Evolutionary conservation across 2,329 filamentous ascomycete genomes (phyloP), one percentile per base, ranked within the genome.

Genomic region (Ophiostoma quercus): DNA sequence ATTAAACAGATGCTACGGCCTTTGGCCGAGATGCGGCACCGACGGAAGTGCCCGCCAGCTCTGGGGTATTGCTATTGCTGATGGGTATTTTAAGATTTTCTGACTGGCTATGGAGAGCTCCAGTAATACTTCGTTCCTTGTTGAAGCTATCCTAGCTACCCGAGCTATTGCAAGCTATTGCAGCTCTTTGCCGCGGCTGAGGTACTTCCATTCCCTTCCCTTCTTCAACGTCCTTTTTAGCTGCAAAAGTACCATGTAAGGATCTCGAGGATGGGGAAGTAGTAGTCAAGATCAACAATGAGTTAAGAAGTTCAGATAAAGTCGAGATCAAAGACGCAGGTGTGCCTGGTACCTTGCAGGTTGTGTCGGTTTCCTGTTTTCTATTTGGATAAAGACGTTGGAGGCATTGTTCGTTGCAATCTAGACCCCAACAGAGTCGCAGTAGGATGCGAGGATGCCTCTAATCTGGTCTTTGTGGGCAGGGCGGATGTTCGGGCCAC

Each of bases 21-120:
- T 25, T 19, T 19, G 7, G 12, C 25, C 54, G 25, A 22, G 25
- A 25, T 34, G 60, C 32, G 60, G 60, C 60, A 37, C 32, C 60
- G 60, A 63, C 60, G 60, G 60, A 34, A 63, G 60, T 34, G 60
- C 60, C 60, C 29, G 60, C 29, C 32, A 37, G 60, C 60, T 63
- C 29, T 34, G 32, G 60, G 29, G 29, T 63, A 34, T 63, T 63
- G 11, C 9, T 37, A n/a, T n/a, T 63, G 32, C 7, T 32, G 32
- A 7, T 22, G n/a, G 47, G 8, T 29, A 14, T 62, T 22, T 29
- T 16, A 32, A 29, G 25, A 34, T 34, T 34, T 34, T 8, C 34
- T 34, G 34, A 34, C 34, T 29, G 57, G 25, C 2, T 62, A 57
- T 54, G 19, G 19, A 54, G 22, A 57, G 51, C 51, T 29, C n/a